phyloP scores from a whole-genome alignment of 2,329 filamentous ascomycete genomes.

The Calonectria multiphialidica region DNA sequence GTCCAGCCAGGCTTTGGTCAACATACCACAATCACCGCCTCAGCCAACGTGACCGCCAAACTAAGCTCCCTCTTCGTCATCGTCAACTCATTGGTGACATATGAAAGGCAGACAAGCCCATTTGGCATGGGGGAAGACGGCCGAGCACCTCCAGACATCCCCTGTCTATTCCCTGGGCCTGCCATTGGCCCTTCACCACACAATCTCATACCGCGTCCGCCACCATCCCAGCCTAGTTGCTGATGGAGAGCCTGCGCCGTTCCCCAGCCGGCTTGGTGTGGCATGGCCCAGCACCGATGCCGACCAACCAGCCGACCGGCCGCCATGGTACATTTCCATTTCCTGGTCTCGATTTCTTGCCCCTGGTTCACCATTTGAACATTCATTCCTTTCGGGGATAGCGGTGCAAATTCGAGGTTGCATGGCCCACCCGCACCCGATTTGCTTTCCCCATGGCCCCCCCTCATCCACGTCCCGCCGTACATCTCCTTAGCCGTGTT shows the following conservation, averaged over 20 bases:
- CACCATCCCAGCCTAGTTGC: conserved; percentile 10
- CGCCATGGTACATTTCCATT: conserved; percentile 8
- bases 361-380: background rate
- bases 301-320: background rate
- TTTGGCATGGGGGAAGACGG: background rate
- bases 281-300: background rate
- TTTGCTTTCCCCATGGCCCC: conserved; percentile 4
- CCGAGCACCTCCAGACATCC: background rate
- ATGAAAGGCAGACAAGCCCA: background rate
- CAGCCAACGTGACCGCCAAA: background rate
- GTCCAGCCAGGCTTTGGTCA: background rate
- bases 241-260: conserved; percentile 6
- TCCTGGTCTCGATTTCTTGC: background rate
- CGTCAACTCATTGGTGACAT: background rate
- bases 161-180: background rate
- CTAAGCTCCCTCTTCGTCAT: background rate
- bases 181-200: background rate
- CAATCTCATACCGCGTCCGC: conserved; percentile 2
- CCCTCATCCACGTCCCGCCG: background rate
- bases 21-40: background rate
- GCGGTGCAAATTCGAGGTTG: conserved; percentile 1
- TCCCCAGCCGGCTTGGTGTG: background rate
- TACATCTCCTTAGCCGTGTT: conserved; percentile 18
- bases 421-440: conserved; percentile 10
- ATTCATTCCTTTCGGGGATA: conserved; percentile 7